Conservation (phyloP, 2,329 filamentous ascomycete genomes). For the Stachybotrys chlorohalonatus region DNA sequence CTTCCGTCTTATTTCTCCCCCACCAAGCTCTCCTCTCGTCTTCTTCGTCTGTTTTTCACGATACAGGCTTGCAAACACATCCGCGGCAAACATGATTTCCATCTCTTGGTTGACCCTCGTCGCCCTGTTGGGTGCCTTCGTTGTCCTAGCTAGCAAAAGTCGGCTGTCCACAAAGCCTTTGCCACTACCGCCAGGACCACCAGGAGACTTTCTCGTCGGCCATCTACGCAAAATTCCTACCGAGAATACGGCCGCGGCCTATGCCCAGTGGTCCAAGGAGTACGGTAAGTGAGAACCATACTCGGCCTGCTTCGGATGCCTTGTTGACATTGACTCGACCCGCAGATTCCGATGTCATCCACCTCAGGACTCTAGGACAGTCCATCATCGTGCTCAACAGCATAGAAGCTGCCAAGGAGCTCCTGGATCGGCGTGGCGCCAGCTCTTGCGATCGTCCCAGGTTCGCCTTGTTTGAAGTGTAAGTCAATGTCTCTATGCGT, state of each 20-base stretch:
- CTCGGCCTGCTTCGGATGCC: slow-evolving; percentile 1
- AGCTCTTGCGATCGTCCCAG: slow-evolving; percentile 35
- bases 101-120: background rate
- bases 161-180: slow-evolving; percentile 1
- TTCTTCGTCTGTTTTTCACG: no score
- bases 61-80: no score
- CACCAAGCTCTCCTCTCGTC: no score
- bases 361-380: slow-evolving; percentile 18
- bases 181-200: slow-evolving; percentile 16
- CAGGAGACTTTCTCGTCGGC: slow-evolving; percentile 16
- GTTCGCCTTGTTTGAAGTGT: slow-evolving; percentile 29
- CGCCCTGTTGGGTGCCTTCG: background rate
- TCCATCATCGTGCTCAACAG: slow-evolving; percentile 20
- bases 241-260: slow-evolving; percentile 14
- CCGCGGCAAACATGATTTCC: background rate
- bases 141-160: background rate
- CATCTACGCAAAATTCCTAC: slow-evolving; percentile 17
- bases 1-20: no score
- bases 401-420: slow-evolving; percentile 23
- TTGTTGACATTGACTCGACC: background rate
- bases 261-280: slow-evolving; percentile 15
- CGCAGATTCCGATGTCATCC: slow-evolving; percentile 20
- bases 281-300: slow-evolving; percentile 9
- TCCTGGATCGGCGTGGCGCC: slow-evolving; percentile 32
- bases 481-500: slow-evolving; percentile 3